These are phyloP conservation scores for Floccularia luteovirens DNA, from an alignment of 768 basidiomycete species.

Conservation along the genomic window DNA sequence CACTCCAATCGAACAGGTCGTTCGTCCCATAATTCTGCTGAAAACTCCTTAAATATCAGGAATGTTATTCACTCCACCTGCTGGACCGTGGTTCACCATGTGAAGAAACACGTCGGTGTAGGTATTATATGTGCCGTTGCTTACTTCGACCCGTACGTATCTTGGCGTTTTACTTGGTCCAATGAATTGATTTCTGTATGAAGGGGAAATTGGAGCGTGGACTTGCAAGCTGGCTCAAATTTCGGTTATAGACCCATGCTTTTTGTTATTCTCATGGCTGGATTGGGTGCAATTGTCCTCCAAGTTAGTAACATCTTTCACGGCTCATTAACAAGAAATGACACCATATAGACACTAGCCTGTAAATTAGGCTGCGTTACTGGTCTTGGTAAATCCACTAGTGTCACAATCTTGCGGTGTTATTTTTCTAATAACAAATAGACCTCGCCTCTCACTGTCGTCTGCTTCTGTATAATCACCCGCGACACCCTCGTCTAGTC, in stretches of 20 bases:
- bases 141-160: slow-evolving; percentile 63
- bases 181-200: slow-evolving; percentile 2
- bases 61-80: not conserved
- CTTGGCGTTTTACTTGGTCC: no score
- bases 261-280: slow-evolving; percentile 54
- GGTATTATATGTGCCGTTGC: slow-evolving; percentile 70
- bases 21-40: not conserved
- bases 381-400: slow-evolving; percentile 43
- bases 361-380: slow-evolving; percentile 64
- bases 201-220: slow-evolving; percentile 76
- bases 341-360: slow-evolving; percentile 47
- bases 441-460: slow-evolving; percentile 59
- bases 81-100: slow-evolving; percentile 15
- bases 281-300: slow-evolving; percentile 59
- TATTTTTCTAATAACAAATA: slow-evolving; percentile 9
- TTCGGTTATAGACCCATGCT: slow-evolving; percentile 71
- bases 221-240: slow-evolving; percentile 69
- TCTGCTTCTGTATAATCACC: slow-evolving; percentile 43
- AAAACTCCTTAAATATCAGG: not conserved
- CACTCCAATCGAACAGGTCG: slow-evolving; percentile 2
- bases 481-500: slow-evolving; percentile 36
- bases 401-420: not conserved
- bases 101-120: slow-evolving; percentile 47
- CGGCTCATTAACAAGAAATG: slow-evolving; percentile 1
- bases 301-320: slow-evolving; percentile 31